These are phyloP conservation scores for Leishmania guyanensis DNA, from an alignment of 208 protist species.

Conservation along the genomic window DNA sequence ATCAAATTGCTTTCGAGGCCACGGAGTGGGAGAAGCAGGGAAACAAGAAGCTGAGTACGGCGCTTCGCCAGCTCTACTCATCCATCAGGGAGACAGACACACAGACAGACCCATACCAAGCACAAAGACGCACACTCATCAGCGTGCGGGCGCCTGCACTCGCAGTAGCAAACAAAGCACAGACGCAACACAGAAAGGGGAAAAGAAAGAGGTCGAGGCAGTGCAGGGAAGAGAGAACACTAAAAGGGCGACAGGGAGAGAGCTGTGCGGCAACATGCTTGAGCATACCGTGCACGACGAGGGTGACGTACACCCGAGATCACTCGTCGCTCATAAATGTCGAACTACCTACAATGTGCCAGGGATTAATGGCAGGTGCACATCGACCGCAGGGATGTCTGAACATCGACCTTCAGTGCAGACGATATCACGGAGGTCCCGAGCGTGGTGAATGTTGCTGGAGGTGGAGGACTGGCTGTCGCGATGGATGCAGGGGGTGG, in stretches of 20 bases:
- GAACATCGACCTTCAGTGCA: not conserved
- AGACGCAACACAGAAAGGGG: not conserved
- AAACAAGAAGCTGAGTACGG: not conserved
- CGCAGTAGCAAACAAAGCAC: not conserved
- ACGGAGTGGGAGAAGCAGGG: not conserved
- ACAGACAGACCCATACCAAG: not conserved
- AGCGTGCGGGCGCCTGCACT: not conserved
- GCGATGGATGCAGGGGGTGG: not conserved
- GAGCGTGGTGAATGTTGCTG: not conserved
- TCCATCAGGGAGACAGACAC: not conserved
- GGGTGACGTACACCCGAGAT: not conserved
- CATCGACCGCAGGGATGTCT: not conserved
- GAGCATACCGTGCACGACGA: not conserved
- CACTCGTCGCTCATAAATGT: not conserved
- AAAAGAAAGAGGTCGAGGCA: not conserved
- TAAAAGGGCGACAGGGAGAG: not conserved
- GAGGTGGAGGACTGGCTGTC: not conserved
- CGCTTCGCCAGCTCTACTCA: not conserved
- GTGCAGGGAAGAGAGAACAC: not conserved
- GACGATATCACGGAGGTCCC: not conserved
- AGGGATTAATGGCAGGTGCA: not conserved
- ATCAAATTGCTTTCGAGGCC: not conserved
- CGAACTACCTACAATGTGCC: not conserved
- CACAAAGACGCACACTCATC: not conserved
- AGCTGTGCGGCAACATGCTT: not conserved